Percentiles rank a stretch among this genome's conserved stretches.
Evolutionary conservation across 1,139 yeast species (phyloP).

Genomic region (Protomyces lactucae-debilis): DNA sequence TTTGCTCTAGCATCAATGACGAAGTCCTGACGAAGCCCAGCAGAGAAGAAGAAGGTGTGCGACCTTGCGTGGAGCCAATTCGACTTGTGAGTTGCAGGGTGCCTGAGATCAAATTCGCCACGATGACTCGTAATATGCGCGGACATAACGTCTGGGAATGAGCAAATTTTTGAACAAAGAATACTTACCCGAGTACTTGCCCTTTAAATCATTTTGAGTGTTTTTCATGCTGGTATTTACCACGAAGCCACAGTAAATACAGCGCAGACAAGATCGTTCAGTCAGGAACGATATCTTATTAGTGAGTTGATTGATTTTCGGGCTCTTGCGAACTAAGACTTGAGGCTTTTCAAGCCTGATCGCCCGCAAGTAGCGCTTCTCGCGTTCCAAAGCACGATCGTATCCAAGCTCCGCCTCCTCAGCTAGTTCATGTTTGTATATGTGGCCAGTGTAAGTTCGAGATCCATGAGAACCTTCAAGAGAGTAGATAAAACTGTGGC

Average conservation of each 20-base stretch:
- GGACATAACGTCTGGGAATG: not conserved
- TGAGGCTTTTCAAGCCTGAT: not conserved
- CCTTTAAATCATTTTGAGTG: not conserved
- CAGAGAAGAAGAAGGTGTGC: too few relatives aligned
- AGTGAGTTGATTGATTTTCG: not conserved
- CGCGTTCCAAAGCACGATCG: not conserved
- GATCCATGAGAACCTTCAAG: too few relatives aligned
- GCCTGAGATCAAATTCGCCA: not conserved
- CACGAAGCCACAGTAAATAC: not conserved
- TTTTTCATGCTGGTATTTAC: not conserved
- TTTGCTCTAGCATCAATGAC: too few relatives aligned
- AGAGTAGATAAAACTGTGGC: not conserved
- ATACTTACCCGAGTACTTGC: not conserved
- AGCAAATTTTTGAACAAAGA: not conserved
- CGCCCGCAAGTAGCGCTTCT: not conserved
- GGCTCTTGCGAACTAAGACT: not conserved
- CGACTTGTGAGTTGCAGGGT: too few relatives aligned
- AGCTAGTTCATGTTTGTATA: not conserved
- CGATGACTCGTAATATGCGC: not conserved
- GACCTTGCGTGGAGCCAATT: too few relatives aligned
- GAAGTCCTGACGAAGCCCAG: too few relatives aligned
- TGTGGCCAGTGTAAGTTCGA: not conserved
- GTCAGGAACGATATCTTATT: not conserved
- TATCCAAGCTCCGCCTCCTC: not conserved
- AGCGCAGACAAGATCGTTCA: not conserved